phyloP scores from a whole-genome alignment of 2,329 filamentous ascomycete species.

The Sclerotinia glacialis region DNA sequence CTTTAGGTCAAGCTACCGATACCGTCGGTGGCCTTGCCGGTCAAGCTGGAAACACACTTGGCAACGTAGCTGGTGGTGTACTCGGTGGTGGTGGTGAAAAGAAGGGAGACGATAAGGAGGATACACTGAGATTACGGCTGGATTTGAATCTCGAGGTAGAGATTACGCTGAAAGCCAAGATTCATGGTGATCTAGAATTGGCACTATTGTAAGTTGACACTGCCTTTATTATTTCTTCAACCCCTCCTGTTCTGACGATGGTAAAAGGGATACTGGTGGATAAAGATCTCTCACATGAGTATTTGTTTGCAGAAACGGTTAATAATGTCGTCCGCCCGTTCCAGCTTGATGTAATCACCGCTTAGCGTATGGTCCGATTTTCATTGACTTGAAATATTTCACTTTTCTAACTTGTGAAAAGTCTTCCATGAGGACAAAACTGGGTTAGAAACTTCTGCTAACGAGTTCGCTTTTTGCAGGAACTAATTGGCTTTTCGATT shows the following conservation, averaged over 20 bases:
- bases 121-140: constrained; percentile 62
- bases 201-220: constrained; percentile 35
- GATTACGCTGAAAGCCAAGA: constrained; percentile 75
- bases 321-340: constrained; percentile 13
- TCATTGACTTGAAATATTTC: constrained; percentile 3
- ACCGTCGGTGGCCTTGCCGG: constrained; percentile 16
- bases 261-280: constrained; percentile 21
- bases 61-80: constrained; percentile 10
- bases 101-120: constrained; percentile 41
- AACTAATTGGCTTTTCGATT: constrained; percentile 18
- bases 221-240: constrained; percentile 2
- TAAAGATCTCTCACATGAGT: constrained; percentile 19
- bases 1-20: constrained; percentile 16
- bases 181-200: constrained; percentile 78
- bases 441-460: constrained; percentile 11
- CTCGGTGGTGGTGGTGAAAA: constrained; percentile 15
- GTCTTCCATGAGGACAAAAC: constrained; percentile 5
- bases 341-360: constrained; percentile 12
- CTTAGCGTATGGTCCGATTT: constrained; percentile 9
- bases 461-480: constrained; percentile 9
- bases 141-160: constrained; percentile 78
- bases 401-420: background rate
- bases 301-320: constrained; percentile 18
- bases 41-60: constrained; percentile 17
- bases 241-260: constrained; percentile 19